phyloP scores from a whole-genome alignment of 2,329 filamentous ascomycete species.

The Paecilomyces niveus region DNA sequence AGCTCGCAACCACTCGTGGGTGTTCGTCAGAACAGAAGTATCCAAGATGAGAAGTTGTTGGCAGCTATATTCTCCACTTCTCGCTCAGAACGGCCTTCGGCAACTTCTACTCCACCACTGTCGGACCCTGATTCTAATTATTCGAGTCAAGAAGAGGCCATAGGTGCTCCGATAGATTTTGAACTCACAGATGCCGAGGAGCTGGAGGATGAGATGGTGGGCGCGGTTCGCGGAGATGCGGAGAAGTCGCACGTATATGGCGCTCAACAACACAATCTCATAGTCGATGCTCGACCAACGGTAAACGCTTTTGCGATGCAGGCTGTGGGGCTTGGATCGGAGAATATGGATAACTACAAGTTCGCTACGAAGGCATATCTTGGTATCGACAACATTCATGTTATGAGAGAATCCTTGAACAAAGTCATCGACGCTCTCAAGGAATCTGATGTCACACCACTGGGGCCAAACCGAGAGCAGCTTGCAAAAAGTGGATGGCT shows the following conservation, averaged over 20 bases:
- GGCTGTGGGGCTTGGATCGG: slow-evolving; percentile 83
- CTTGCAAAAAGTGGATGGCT: slow-evolving; percentile 84
- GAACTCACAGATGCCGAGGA: slow-evolving; percentile 58
- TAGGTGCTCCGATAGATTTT: slow-evolving; percentile 32
- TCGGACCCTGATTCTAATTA: slow-evolving; percentile 37
- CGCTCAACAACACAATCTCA: slow-evolving; percentile 86
- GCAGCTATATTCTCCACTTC: slow-evolving; percentile 84
- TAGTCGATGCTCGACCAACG: slow-evolving; percentile 89
- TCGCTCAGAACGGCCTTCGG: slow-evolving; percentile 37
- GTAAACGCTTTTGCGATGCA: slow-evolving; percentile 95
- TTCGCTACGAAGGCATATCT: slow-evolving; percentile 87
- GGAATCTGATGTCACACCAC: slow-evolving; percentile 77
- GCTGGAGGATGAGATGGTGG: slow-evolving; percentile 62
- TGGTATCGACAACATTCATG: slow-evolving; percentile 96
- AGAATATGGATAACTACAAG: slow-evolving; percentile 97
- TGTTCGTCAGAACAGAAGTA: slow-evolving; percentile 77
- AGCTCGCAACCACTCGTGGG: slow-evolving; percentile 90
- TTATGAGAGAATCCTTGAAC: slow-evolving; percentile 87
- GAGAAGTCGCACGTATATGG: slow-evolving; percentile 69
- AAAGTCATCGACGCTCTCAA: slow-evolving; percentile 86
- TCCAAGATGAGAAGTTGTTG: slow-evolving; percentile 91
- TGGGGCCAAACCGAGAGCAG: slow-evolving; percentile 74
- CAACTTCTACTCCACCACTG: slow-evolving; percentile 29
- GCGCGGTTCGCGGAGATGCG: slow-evolving; percentile 48
- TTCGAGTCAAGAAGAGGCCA: slow-evolving; percentile 47